Evolutionary conservation across 176 grass and related monocot genomes (phyloP).

Genomic region (Lolium rigidum): DNA sequence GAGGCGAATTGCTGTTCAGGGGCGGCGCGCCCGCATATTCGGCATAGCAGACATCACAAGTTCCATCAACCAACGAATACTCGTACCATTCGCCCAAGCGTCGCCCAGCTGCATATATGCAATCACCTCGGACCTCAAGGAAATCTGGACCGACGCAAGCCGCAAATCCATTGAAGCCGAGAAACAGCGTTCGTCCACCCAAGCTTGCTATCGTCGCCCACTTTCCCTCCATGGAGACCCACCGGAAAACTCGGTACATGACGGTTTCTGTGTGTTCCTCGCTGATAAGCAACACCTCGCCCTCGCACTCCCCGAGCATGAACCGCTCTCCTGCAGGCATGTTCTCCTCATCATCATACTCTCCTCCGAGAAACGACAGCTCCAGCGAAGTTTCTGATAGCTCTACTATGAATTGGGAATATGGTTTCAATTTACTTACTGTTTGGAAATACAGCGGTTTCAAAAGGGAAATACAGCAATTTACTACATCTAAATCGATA

Average conservation of each 20-base stretch:
- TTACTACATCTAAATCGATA: too few relatives aligned
- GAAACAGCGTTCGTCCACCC: slow-evolving; percentile 56
- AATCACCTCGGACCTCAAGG: slow-evolving; percentile 52
- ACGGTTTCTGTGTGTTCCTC: slow-evolving; percentile 34
- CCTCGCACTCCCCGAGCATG: slow-evolving; percentile 53
- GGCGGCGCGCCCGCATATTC: slow-evolving; percentile 58
- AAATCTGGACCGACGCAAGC: slow-evolving; percentile 52
- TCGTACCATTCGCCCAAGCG: slow-evolving; percentile 55
- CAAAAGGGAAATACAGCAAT: neutral
- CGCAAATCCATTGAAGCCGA: slow-evolving; percentile 57
- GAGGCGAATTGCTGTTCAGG: slow-evolving; percentile 26
- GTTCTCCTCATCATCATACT: neutral
- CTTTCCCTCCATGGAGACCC: slow-evolving; percentile 42
- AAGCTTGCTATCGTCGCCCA: slow-evolving; percentile 59
- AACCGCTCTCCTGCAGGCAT: neutral
- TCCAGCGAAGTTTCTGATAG: slow-evolving; percentile 38
- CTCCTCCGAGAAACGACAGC: slow-evolving; percentile 42
- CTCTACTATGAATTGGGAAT: slow-evolving; percentile 14
- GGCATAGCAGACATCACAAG: slow-evolving; percentile 41
- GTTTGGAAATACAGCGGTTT: neutral
- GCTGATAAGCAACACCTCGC: slow-evolving; percentile 59
- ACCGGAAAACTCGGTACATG: slow-evolving; percentile 49
- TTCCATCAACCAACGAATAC: slow-evolving; percentile 57
- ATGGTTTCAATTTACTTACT: neutral
- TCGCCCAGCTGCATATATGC: slow-evolving; percentile 52